Evolutionary conservation across 2,329 filamentous ascomycete species (phyloP), one percentile per base, ranked within the genome.

Genomic region (Aureobasidium sp.): DNA sequence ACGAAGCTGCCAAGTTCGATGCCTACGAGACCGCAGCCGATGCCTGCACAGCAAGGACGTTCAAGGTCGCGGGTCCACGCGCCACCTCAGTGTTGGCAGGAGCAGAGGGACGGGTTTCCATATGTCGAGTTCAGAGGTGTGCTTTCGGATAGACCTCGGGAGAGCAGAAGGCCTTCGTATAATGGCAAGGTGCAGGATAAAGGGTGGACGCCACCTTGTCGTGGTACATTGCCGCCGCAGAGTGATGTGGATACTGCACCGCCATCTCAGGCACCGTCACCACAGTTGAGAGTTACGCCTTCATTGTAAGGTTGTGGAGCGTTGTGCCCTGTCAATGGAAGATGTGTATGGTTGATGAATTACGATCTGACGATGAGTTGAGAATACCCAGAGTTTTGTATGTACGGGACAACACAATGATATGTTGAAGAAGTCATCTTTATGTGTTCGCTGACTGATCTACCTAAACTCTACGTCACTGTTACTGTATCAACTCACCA

Each of bases 201-300:
- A 14, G 48, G 48, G 10, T 51, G 48, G 48, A 37, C 48, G 8
- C 48, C 37, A 12, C 37, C 37, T 17, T 12, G n/a, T 17, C 40
- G 35, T 17, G 35, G 25, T 1, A 51, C 48, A 5, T 41, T 51
- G 48, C 48, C 48, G 19, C 48, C 48, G 17, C 17, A 51, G 37
- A 40, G 29, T n/a, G 48, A 51, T 51, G 35, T 27, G 27, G 37
- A 34, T 51, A 51, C 48, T 17, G 48, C 25, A 21, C 37, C 37
- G 5, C 48, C 37, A 34, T 51, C 48, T 12, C 22, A 22, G 32
- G 24, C 30, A 17, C 34, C 34, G 10, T 49, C 45, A 12, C 45
- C 45, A 7, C 45, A 39, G n/a, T n/a, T 49, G 4, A 49, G 30
- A 24, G 32, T 37, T 27, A 34, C 44, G 14, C 30, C 30, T 21